Conservation (phyloP, 2,329 filamentous ascomycete genomes). For the Coccinonectria pachysandricola region DNA sequence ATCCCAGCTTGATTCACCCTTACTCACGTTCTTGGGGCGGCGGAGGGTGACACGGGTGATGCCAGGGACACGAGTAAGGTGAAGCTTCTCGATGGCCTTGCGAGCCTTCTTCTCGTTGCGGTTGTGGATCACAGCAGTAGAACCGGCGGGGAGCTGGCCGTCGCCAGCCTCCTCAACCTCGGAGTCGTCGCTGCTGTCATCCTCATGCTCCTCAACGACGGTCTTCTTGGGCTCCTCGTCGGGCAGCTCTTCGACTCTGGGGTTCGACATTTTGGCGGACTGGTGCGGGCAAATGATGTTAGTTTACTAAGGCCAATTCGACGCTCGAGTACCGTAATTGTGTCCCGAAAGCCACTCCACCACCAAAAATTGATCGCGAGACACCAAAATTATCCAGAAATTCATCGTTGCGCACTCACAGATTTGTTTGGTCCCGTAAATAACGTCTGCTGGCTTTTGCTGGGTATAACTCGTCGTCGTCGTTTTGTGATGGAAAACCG, state of each 20-base stretch:
- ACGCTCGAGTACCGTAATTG: slow-evolving; percentile 8
- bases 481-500: slow-evolving; percentile 31
- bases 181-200: slow-evolving; percentile 59
- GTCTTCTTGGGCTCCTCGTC: slow-evolving; percentile 83
- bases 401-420: slow-evolving; percentile 22
- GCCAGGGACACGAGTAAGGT: slow-evolving; percentile 88
- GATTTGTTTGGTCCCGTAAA: slow-evolving; percentile 25
- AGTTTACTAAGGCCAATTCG: slow-evolving; percentile 16
- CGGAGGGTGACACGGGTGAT: slow-evolving; percentile 97
- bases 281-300: slow-evolving; percentile 21
- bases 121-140: slow-evolving; percentile 85
- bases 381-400: slow-evolving; percentile 3
- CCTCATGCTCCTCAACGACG: slow-evolving; percentile 63
- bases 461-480: slow-evolving; percentile 22
- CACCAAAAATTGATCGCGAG: slow-evolving; percentile 6
- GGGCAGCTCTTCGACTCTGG: slow-evolving; percentile 93
- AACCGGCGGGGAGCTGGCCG: slow-evolving; percentile 68
- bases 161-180: slow-evolving; percentile 77
- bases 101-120: slow-evolving; percentile 99
- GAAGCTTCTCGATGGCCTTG: slow-evolving; percentile 98
- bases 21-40: slow-evolving; percentile 95
- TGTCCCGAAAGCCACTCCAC: slow-evolving; percentile 9
- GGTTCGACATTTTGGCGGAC: slow-evolving; percentile 76
- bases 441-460: slow-evolving; percentile 21
- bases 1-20: no score